phyloP scores from a whole-genome alignment of 352 stramenopile species.

The Phytophthora aleatoria region DNA sequence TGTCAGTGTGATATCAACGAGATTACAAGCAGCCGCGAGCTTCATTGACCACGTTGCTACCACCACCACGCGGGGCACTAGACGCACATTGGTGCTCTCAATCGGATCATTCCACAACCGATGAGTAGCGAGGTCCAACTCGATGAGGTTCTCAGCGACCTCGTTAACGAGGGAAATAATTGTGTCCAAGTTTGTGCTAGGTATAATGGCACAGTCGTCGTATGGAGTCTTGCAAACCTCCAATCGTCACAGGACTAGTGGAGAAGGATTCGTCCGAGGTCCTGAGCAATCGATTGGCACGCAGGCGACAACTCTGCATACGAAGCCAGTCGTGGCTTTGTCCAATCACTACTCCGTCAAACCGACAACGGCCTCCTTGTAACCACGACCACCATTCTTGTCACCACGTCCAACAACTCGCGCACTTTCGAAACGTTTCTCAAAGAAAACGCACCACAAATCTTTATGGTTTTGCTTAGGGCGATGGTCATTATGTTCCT shows the following conservation, averaged over 20 bases:
- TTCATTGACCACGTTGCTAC: slow-evolving; percentile 60
- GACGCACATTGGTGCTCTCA: slow-evolving; percentile 59
- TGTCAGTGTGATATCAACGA: slow-evolving; percentile 74
- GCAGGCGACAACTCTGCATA: slow-evolving; percentile 40
- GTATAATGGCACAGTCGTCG: slow-evolving; percentile 61
- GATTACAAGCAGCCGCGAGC: slow-evolving; percentile 68
- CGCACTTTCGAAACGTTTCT: no score
- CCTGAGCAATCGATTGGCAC: slow-evolving; percentile 47
- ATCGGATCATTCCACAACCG: slow-evolving; percentile 81
- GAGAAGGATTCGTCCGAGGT: slow-evolving; percentile 67
- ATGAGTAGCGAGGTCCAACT: slow-evolving; percentile 82
- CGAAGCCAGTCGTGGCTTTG: slow-evolving; percentile 23
- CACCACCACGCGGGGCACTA: slow-evolving; percentile 66
- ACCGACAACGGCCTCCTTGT: no score
- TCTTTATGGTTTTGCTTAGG: no score
- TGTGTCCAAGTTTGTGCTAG: slow-evolving; percentile 63
- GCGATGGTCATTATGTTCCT: no score
- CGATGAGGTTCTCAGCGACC: slow-evolving; percentile 69
- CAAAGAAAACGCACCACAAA: no score
- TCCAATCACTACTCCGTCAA: no score
- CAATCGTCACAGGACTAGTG: slow-evolving; percentile 72
- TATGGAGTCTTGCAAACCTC: slow-evolving; percentile 84
- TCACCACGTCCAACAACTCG: no score
- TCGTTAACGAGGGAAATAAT: slow-evolving; percentile 37
- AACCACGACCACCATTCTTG: no score